Conservation (phyloP, 495 filamentous ascomycete species). For the Geoglossum glabrum region DNA sequence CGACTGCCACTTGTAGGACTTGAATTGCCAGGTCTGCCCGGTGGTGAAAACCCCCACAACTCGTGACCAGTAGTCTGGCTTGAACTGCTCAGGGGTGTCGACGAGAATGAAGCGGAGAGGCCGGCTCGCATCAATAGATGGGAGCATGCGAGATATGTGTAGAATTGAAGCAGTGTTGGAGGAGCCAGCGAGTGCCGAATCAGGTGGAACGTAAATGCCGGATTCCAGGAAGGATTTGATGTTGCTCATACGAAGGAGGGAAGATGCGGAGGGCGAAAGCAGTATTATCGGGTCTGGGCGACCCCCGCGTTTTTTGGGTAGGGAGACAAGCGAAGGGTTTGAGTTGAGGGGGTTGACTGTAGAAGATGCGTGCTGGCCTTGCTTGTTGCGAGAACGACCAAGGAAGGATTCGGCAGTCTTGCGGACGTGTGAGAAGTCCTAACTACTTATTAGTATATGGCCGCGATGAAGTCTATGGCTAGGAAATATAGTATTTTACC, state of each 20-base stretch:
- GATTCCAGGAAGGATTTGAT: conserved; percentile 86
- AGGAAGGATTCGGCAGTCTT: conserved; percentile 71
- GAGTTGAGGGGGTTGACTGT: conserved; percentile 27
- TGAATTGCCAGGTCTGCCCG: conserved; percentile 96
- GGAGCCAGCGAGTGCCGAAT: conserved; percentile 37
- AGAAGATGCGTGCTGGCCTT: conserved; percentile 20
- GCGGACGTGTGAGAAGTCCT: conserved; percentile 93
- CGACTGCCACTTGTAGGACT: conserved; percentile 88
- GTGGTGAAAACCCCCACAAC: conserved; percentile 97
- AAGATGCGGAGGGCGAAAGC: conserved; percentile 91
- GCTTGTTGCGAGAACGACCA: conserved; percentile 31
- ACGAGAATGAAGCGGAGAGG: conserved; percentile 88
- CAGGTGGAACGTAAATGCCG: conserved; percentile 61
- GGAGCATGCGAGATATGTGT: conserved; percentile 60
- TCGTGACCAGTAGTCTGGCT: conserved; percentile 91
- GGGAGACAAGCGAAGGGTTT: conserved; percentile 18
- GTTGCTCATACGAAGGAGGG: conserved; percentile 92
- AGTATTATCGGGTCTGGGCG: conserved; percentile 91
- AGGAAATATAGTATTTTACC: conserved; percentile 14
- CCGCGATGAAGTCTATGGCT: neutral
- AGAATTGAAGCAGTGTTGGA: conserved; percentile 52
- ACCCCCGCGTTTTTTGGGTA: conserved; percentile 29
- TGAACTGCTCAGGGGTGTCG: conserved; percentile 81
- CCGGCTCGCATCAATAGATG: conserved; percentile 45
- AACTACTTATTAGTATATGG: neutral